Base-by-base conservation (phyloP, 176 grass and related monocot genomes). In the Luzula sylvatica region DNA sequence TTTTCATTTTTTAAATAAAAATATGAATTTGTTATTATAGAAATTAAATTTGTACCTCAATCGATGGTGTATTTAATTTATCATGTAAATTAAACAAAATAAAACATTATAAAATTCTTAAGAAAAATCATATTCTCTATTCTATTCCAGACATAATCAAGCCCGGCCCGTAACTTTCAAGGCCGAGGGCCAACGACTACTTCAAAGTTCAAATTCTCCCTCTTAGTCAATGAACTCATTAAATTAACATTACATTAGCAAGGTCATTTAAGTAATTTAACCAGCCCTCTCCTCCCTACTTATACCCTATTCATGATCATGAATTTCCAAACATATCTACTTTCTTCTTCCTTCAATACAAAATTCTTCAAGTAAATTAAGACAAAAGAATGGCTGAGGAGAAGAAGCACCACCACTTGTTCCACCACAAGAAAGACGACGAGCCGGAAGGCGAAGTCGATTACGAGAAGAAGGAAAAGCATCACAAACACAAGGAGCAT, bases 391-490 rank as follows among this genome's bases (percentile, higher is more conserved):
- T 18, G 17, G 21, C 32, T 12, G 15, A 63, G 58, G 30, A 74
- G 69, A 72, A 87, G 73, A 51, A 87, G 20, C 82, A 77, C 67
- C 69, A 87, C 86, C 80, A 80, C 67, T 58, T 83, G 49, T 82
- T 83, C 80, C 66, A 67, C 42, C 68, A 76, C 61, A 57, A 82
- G 46, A 59, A 73, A 53, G 74, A 78, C 40, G 61, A 75, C 19
- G 42, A 11, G 44, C 60, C 38, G 46, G 43, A 2, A 66, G n/a
- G n/a, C n/a, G n/a, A 64, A 38, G 71, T 86, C 39, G 71, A 80
- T 55, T 61, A 83, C 24, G 47, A 77, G 46, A 82, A 88, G 59
- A 26, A 88, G 53, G 86, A 70, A 68, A 90, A 83, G 68, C 72
- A 83, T 18, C 75, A 90, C 75, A 90, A 89, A 65, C 86, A 80